These are phyloP conservation scores for Tubosaeta sp. DNA, from an alignment of 768 basidiomycete species.

Conservation along the genomic window DNA sequence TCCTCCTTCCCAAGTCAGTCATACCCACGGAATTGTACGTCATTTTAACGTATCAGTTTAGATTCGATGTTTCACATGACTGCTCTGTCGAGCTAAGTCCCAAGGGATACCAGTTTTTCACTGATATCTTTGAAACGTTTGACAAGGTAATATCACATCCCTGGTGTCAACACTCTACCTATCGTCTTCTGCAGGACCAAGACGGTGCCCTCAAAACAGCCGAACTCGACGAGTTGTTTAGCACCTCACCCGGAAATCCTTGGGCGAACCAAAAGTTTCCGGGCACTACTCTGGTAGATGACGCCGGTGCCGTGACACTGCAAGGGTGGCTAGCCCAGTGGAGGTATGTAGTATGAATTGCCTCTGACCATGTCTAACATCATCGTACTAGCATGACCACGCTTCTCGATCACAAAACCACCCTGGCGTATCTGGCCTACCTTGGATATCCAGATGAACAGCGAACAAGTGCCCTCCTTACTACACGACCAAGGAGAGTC, in stretches of 20 bases:
- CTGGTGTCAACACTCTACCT: not conserved
- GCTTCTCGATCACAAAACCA: constrained; percentile 86
- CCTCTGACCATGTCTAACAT: constrained; percentile 1
- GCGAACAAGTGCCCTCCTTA: constrained; percentile 77
- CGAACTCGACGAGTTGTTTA: constrained; percentile 87
- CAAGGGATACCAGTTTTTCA: constrained; percentile 95
- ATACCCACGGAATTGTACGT: not conserved
- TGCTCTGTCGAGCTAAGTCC: constrained; percentile 94
- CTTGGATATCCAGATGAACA: constrained; percentile 82
- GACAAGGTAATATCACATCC: constrained; percentile 61
- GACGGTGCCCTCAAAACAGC: constrained; percentile 84
- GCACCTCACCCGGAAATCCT: constrained; percentile 95
- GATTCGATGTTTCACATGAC: constrained; percentile 90
- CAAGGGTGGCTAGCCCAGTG: constrained; percentile 99
- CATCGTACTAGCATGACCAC: constrained; percentile 80
- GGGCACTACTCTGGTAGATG: constrained; percentile 83
- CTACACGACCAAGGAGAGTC: constrained; percentile 79
- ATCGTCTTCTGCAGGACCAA: constrained; percentile 59
- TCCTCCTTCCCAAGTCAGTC: constrained; percentile 82
- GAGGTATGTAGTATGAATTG: constrained; percentile 56
- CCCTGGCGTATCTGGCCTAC: constrained; percentile 92
- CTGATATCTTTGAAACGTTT: constrained; percentile 91
- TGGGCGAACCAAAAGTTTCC: constrained; percentile 92
- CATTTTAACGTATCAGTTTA: constrained; percentile 30
- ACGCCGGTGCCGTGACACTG: constrained; percentile 86